Conservation (phyloP, 805 yeast species). For the Spathaspora boniae region DNA sequence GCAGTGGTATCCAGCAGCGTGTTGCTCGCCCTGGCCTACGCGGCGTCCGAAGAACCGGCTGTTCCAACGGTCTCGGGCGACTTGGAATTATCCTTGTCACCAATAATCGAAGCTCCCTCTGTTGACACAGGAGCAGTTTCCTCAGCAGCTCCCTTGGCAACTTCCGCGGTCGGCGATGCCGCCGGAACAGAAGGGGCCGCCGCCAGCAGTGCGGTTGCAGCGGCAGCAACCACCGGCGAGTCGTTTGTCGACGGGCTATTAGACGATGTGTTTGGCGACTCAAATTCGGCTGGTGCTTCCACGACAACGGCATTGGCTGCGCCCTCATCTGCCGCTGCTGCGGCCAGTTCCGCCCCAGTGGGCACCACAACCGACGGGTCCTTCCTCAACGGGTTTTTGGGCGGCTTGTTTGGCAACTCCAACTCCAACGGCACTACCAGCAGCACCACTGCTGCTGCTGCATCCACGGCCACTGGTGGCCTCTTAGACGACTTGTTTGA, state of each 20-base stretch:
- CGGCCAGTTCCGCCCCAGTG: no score
- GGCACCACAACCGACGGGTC: background rate
- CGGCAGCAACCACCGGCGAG: constrained; percentile 10
- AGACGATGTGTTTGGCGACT: no score
- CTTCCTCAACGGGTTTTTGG: background rate
- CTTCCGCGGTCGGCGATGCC: background rate
- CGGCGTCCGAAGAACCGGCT: background rate
- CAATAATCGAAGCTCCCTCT: no score
- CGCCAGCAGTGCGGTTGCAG: constrained; percentile 5
- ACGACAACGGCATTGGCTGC: constrained; percentile 5
- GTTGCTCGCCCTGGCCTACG: background rate
- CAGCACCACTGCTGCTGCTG: background rate
- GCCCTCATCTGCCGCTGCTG: constrained; percentile 7
- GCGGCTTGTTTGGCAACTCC: no score
- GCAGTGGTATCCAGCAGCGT: constrained; percentile 2
- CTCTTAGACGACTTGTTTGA: no score
- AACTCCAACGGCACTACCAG: no score
- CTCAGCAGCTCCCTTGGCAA: no score
- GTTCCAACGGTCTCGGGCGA: background rate
- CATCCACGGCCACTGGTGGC: constrained; percentile 2
- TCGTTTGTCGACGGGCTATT: constrained; percentile 10
- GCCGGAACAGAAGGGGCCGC: no score
- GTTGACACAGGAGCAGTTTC: no score
- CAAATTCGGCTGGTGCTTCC: background rate
- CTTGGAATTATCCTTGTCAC: constrained; percentile 1